Base-by-base conservation (phyloP, 352 stramenopile species). In the Phytophthora boehmeriae region DNA sequence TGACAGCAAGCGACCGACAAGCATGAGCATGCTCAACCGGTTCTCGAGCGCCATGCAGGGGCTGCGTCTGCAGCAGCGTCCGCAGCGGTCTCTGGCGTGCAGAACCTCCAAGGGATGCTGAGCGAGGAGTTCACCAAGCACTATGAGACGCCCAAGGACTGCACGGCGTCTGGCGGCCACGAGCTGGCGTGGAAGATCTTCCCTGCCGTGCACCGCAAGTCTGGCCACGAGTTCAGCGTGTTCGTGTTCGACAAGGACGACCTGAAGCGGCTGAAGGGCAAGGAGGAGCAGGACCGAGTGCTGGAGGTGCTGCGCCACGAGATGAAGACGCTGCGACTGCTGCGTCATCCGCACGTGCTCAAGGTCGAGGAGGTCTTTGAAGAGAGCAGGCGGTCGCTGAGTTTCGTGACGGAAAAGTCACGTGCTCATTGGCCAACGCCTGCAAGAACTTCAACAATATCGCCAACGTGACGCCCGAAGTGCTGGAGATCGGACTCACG, bases 341-440 rank as follows among this genome's bases (percentile, higher is more conserved):
- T 96, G 59, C 88, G 89, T 19, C 88, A 97, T 58, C 88, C 90
- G 47, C 83, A 95, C 51, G 88, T 96, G 67, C 80, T 97, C 55
- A 95, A 97, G 59, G 88, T 95, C 41, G 89, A 95, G 60, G 90
- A 97, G 62, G 84, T 96, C 23, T 95, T 92, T 66, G 90, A 97
- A 43, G 90, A 95, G 56, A 92, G 73, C 41, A 78, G 87, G 16
- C 86, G 88, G 51, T 89, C 86, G 50, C 75, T 97, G 28, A 90
- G 85, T 46, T 97, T 97, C 66, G 90, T 97, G 32, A 97, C 90
- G 4, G 90, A 97, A 64, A 89, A 30, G 76, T 97, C 43, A 93
- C 82, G 19, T 97, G 89, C 67, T 97, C 90, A 48, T 73, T 97
- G 36, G 89, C 88, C 32, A 96, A 97, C 59, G 90, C 90, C 44